These are phyloP conservation scores for Euphrasia arctica DNA, from an alignment of 305 asterid species.

Conservation along the genomic window DNA sequence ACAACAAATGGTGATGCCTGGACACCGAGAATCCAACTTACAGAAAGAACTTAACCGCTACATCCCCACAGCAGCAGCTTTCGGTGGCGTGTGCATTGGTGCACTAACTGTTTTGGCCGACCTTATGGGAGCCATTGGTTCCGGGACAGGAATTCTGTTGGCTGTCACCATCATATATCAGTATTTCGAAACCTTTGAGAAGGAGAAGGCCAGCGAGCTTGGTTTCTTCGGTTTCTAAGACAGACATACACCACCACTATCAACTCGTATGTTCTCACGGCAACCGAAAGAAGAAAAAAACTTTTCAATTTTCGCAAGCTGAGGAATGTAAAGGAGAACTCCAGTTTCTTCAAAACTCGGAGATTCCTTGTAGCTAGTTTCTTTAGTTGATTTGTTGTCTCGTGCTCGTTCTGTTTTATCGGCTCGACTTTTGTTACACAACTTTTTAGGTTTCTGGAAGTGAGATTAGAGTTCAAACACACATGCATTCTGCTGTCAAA, in stretches of 20 bases:
- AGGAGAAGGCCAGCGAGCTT: constrained; percentile 71
- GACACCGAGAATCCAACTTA: constrained; percentile 63
- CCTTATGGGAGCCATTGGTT: constrained; percentile 79
- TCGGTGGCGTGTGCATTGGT: constrained; percentile 74
- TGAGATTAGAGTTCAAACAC: constrained; percentile 1
- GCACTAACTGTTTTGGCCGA: constrained; percentile 69
- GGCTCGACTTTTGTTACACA: not conserved
- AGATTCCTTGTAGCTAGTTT: constrained; percentile 10
- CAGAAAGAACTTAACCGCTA: constrained; percentile 74
- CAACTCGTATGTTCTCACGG: not conserved
- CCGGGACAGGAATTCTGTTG: constrained; percentile 70
- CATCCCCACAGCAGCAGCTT: constrained; percentile 77
- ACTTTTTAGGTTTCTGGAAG: constrained; percentile 5
- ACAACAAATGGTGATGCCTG: constrained; percentile 90
- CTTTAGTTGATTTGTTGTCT: not conserved
- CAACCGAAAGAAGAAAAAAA: not conserved
- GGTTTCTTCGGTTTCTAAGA: constrained; percentile 66
- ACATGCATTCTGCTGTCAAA: not conserved
- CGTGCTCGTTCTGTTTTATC: not conserved
- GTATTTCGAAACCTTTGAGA: constrained; percentile 72
- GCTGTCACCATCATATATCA: constrained; percentile 74
- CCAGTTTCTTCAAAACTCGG: constrained; percentile 7
- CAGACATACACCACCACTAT: not conserved
- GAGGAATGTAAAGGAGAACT: constrained; percentile 25
- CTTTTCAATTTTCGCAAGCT: constrained; percentile 14